These are phyloP conservation scores for Candida pseudoglaebosa DNA, from an alignment of 805 yeast species.

Conservation along the genomic window DNA sequence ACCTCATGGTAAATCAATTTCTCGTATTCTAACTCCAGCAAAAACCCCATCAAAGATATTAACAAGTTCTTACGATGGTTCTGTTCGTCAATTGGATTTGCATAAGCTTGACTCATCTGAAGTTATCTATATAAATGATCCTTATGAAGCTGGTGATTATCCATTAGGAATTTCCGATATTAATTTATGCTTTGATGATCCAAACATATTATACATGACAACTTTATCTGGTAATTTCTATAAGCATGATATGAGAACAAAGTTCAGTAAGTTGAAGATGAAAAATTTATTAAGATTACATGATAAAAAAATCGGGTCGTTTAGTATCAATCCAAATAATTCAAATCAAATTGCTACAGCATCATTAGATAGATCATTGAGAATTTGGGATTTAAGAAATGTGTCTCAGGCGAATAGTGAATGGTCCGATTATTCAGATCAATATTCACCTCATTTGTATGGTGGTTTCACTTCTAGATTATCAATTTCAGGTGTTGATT, in stretches of 20 bases:
- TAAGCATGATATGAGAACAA: constrained; percentile 61
- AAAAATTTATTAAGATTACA: constrained; percentile 56
- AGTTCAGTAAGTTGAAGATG: constrained; percentile 22
- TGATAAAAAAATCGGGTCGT: constrained; percentile 91
- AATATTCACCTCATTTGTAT: constrained; percentile 43
- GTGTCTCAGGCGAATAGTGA: constrained; percentile 31
- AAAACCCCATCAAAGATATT: constrained; percentile 51
- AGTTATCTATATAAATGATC: constrained; percentile 39
- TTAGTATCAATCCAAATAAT: constrained; percentile 68
- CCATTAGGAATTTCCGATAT: constrained; percentile 71
- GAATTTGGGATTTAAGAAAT: constrained; percentile 82
- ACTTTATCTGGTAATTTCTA: constrained; percentile 81
- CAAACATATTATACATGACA: constrained; percentile 62
- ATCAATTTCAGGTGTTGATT: constrained; percentile 81
- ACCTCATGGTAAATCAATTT: constrained; percentile 72
- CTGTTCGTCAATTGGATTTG: constrained; percentile 70
- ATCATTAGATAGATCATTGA: constrained; percentile 79
- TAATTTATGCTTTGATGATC: constrained; percentile 43
- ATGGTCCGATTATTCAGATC: constrained; percentile 58
- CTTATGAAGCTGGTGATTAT: constrained; percentile 41
- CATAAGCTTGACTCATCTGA: constrained; percentile 57
- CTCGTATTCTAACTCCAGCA: constrained; percentile 55
- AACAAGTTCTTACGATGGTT: constrained; percentile 85
- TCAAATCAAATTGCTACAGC: constrained; percentile 75
- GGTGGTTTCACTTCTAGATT: constrained; percentile 71